Evolutionary conservation across 179 eudicot genomes (phyloP), one percentile per base, ranked within the genome.

Genomic region (Pouteria campechiana): DNA sequence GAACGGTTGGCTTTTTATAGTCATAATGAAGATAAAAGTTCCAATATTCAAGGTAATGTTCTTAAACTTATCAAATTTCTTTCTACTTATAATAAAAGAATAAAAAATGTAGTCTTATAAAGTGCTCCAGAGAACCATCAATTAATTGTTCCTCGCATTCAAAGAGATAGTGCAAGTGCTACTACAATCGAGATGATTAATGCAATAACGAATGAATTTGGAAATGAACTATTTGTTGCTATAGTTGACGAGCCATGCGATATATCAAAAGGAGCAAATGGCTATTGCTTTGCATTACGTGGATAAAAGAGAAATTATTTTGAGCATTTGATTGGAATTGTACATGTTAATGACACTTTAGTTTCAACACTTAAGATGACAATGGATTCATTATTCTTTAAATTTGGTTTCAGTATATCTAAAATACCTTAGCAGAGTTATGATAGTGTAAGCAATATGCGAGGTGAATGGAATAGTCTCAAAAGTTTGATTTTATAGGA

Each of bases 221-320:
- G 35, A 7, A 17, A 59, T 59, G 65, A 32, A 9, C n/a, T 41
- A 2, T 50, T 50, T 36, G 37, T 25, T 0, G 18, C 42, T 1
- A 17, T 57, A 28, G 50, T 41, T 25, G 50, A 41, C 49, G 49
- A 49, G 34, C 49, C 52, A 3, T 1, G 51, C 44, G 64, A 50
- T 50, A 7, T 35, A 1, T 44, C 45, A 44, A 3, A 51, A 37
- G 33, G 46, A 37, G 14, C 36, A 57, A 25, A 21, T 53, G 20
- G 18, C 7, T 1, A 7, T 54, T 24, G 17, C 11, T 18, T 4
- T 44, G 34, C 28, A 12, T 2, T 42, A 32, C 25, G 25, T 23
- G 2, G 21, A 42, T 11, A 32, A 14, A 8, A 15, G 20, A 6
- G 39, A 37, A 2, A 9, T 10, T 2, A 32, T 51, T 5, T 15